phyloP scores from a whole-genome alignment of 2,329 filamentous ascomycete species.

The Fusarium poae region DNA sequence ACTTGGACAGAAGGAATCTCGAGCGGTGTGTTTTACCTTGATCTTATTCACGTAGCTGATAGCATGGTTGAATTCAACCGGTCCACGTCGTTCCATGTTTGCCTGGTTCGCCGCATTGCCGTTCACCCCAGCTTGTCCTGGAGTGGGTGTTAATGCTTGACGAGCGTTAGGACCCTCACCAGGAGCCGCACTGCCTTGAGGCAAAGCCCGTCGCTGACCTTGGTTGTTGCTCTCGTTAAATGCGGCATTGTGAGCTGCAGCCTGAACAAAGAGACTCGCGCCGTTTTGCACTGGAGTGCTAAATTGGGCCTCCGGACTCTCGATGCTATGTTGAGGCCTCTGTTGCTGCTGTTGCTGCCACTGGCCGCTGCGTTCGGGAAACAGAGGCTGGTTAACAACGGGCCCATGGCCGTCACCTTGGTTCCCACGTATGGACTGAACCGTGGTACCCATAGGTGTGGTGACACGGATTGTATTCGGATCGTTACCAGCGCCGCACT shows the following conservation, averaged over 20 bases:
- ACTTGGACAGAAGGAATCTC: not conserved
- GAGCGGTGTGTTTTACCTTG: slow-evolving; percentile 73
- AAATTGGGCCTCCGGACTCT: slow-evolving; percentile 73
- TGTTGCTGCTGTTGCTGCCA: slow-evolving; percentile 65
- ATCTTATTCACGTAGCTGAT: slow-evolving; percentile 99
- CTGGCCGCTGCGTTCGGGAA: slow-evolving; percentile 63
- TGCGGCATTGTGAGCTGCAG: slow-evolving; percentile 54
- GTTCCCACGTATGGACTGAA: slow-evolving; percentile 79
- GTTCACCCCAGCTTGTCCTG: slow-evolving; percentile 70
- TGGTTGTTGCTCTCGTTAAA: slow-evolving; percentile 51
- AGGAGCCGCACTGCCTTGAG: slow-evolving; percentile 51
- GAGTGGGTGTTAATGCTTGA: slow-evolving; percentile 72
- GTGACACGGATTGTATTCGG: slow-evolving; percentile 97
- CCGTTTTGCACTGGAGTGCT: slow-evolving; percentile 68
- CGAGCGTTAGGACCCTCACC: slow-evolving; percentile 62
- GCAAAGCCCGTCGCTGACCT: slow-evolving; percentile 52
- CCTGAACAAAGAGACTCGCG: slow-evolving; percentile 62
- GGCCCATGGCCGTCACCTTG: slow-evolving; percentile 61
- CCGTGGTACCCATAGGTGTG: slow-evolving; percentile 96
- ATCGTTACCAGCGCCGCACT: slow-evolving; percentile 93
- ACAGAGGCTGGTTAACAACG: slow-evolving; percentile 59
- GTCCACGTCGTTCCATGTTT: slow-evolving; percentile 85
- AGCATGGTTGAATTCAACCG: slow-evolving; percentile 98
- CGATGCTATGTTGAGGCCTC: slow-evolving; percentile 68
- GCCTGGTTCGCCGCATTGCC: slow-evolving; percentile 70